Percentiles rank a stretch among this genome's conserved stretches.
Evolutionary conservation across 768 basidiomycete species (phyloP).

Genomic region (Lactarius sanguifluus): DNA sequence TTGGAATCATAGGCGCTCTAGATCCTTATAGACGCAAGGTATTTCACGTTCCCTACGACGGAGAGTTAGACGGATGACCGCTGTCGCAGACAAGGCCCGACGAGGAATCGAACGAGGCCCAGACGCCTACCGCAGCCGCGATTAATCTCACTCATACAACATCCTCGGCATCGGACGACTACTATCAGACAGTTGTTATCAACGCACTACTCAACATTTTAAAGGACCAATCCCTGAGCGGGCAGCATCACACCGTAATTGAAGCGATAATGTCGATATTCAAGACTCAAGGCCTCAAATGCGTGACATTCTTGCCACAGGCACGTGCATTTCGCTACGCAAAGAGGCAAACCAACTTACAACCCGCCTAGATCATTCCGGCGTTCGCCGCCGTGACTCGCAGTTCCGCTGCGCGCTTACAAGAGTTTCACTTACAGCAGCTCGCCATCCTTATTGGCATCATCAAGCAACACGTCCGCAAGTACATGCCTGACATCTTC

Average conservation of each 20-base stretch:
- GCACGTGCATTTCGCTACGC: constrained; percentile 40
- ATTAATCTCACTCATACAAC: constrained; percentile 66
- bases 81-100: constrained; percentile 52
- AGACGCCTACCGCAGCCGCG: constrained; percentile 58
- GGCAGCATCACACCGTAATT: constrained; percentile 89
- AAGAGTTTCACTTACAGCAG: constrained; percentile 94
- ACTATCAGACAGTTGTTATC: constrained; percentile 96
- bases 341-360: neutral
- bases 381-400: constrained; percentile 90
- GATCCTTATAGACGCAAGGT: constrained; percentile 97
- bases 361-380: constrained; percentile 72
- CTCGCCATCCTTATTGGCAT: constrained; percentile 93
- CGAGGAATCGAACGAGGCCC: constrained; percentile 54
- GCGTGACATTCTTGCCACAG: constrained; percentile 92
- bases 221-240: constrained; percentile 83
- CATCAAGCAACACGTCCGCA: constrained; percentile 96
- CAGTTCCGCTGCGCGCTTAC: constrained; percentile 73
- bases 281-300: constrained; percentile 96
- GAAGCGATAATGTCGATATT: constrained; percentile 99
- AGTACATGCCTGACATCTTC: constrained; percentile 85
- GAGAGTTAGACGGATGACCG: constrained; percentile 4
- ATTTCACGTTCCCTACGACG: constrained; percentile 23
- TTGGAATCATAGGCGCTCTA: constrained; percentile 93
- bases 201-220: constrained; percentile 82
- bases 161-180: constrained; percentile 79